Evolutionary conservation across 345 rosid genomes (phyloP).

Genomic region (Populus nigra): DNA sequence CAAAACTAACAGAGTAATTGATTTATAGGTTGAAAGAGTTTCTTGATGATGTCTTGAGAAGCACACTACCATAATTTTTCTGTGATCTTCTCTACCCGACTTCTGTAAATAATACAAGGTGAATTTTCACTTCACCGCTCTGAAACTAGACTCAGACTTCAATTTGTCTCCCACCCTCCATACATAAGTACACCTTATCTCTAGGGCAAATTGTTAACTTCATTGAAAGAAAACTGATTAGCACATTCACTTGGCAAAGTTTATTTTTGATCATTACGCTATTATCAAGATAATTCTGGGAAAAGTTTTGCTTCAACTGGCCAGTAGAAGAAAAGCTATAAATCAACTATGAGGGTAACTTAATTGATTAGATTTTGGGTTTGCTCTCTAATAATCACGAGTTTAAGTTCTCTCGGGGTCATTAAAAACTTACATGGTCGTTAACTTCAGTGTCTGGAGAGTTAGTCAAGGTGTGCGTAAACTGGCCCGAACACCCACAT

Average conservation of each 20-base stretch:
- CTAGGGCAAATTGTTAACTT: no score
- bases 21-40: neutral
- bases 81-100: neutral
- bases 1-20: neutral
- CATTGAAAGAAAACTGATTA: no score
- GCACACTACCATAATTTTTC: slow-evolving; percentile 11
- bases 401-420: accelerated
- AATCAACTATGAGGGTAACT: no score
- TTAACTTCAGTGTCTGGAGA: accelerated
- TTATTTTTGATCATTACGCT: neutral
- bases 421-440: accelerated
- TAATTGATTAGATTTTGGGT: accelerated
- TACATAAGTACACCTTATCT: neutral
- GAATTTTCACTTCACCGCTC: neutral
- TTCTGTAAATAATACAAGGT: no score
- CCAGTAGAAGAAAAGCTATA: no score
- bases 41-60: slow-evolving; percentile 1
- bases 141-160: no score
- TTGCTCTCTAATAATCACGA: accelerated
- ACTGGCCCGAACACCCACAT: accelerated
- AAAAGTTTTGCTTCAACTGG: no score
- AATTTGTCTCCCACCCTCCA: neutral
- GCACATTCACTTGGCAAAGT: neutral
- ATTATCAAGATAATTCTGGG: no score
- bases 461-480: accelerated